Percentiles rank a stretch among this genome's conserved stretches.
phyloP scores from a whole-genome alignment of 2,329 filamentous ascomycete species.

The Fusarium udum region DNA sequence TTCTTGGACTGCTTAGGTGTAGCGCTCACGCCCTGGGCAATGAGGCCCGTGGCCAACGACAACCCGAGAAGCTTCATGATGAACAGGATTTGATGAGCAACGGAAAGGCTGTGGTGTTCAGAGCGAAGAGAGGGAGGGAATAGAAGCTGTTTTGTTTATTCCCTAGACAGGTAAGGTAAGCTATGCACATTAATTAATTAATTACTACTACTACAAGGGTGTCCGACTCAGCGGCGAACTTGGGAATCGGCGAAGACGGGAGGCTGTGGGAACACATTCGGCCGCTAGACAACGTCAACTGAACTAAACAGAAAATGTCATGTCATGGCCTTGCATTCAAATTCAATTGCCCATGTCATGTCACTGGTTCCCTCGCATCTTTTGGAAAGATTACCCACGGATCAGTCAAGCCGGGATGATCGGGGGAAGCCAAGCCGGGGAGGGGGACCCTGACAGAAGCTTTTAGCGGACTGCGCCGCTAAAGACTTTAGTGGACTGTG shows the following conservation, averaged over 20 bases:
- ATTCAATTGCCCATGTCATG: not conserved
- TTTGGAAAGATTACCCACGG: not conserved
- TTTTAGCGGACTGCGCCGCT: not conserved
- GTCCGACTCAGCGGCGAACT: not conserved
- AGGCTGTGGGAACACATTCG: not conserved
- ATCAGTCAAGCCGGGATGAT: not conserved
- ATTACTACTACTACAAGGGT: not conserved
- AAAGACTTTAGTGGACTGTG: conserved; percentile 9
- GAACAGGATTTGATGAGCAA: not conserved
- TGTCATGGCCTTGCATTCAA: not conserved
- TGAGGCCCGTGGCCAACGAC: conserved; percentile 37
- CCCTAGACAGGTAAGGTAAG: not conserved
- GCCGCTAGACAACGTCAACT: not conserved
- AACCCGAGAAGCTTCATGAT: conserved; percentile 37
- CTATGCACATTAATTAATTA: not conserved
- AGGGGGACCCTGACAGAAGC: not conserved
- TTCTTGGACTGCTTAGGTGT: conserved; percentile 7
- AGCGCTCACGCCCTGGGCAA: conserved; percentile 24
- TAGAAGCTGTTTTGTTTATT: conserved; percentile 18
- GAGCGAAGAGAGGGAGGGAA: not conserved
- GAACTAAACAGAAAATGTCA: not conserved
- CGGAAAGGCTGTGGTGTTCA: not conserved
- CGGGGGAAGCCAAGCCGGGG: too few relatives aligned
- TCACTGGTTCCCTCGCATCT: not conserved
- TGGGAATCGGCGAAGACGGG: not conserved